phyloP scores from a whole-genome alignment of 257 asterid genomes.

The Apocynum venetum region DNA sequence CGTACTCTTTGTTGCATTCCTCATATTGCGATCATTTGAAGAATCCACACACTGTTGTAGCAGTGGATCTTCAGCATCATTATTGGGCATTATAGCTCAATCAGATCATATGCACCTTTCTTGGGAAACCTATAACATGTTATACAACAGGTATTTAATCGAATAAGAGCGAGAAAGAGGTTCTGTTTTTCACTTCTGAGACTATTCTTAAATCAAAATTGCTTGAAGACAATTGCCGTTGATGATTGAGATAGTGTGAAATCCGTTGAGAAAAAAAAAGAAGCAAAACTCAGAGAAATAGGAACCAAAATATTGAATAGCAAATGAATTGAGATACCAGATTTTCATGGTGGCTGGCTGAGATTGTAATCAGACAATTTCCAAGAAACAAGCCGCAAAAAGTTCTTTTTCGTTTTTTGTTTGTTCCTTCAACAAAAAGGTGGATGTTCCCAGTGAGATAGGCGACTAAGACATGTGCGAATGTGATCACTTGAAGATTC shows the following conservation, averaged over 20 bases:
- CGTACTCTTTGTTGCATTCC: constrained; percentile 31
- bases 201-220: too few relatives aligned
- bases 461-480: too few relatives aligned
- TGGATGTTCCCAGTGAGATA: too few relatives aligned
- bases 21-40: constrained; percentile 23
- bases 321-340: neutral
- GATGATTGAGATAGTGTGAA: neutral
- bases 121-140: constrained; percentile 1
- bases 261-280: neutral
- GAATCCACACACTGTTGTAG: constrained; percentile 35
- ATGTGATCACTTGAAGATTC: too few relatives aligned
- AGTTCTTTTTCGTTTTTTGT: too few relatives aligned
- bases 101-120: neutral
- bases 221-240: neutral
- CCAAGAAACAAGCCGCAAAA: neutral
- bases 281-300: neutral
- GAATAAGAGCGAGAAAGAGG: too few relatives aligned
- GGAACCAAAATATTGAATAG: neutral
- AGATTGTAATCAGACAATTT: neutral
- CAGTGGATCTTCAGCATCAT: constrained; percentile 49
- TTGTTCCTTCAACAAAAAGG: too few relatives aligned
- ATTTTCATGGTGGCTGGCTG: neutral
- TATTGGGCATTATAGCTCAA: constrained; percentile 33
- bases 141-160: neutral
- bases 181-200: too few relatives aligned